Evolutionary conservation across 805 yeast species (phyloP), one percentile per base, ranked within the genome.

Genomic region (Henningerozyma blattae): DNA sequence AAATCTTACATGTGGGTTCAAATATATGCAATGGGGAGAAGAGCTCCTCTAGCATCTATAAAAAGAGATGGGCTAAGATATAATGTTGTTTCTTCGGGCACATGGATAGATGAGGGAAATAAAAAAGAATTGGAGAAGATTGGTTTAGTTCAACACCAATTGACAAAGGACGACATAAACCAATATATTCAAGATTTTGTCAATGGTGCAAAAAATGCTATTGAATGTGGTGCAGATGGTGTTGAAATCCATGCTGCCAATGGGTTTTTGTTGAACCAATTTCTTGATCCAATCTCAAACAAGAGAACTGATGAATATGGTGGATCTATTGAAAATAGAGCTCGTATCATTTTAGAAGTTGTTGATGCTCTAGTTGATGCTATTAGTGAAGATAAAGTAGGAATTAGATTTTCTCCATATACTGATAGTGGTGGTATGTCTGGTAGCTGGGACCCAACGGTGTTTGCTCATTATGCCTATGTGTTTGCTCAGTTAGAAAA

Each of bases 231-330:
- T 22, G 62, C 62, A 31, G 82, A 78, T 51, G 75, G 75, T 39
- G 68, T 78, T 19, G 82, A 79, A 52, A 55, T 78, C 32, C 85
- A 77, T 51, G 63, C 62, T 26, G 83, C 84, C 14, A 73, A 75
- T 50, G 84, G 85, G 7, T 77, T 50, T 78, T 34, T 79, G 38
- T 43, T 71, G 28, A 62, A 66, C 53, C 70, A 72, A 50, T 76
- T 79, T 43, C 46, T 75, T 44, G 68, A 71, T 29, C 59, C 63
- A 10, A 41, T 54, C n/a, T 55, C 63, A 30, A 65, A 65, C 47
- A 52, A 68, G 37, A 49, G 65, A 52, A 61, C 65, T 4, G 77
- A 71, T 46, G 59, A 66, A 42, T 71, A 70, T 41, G 77, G 76
- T 39, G 76, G 75, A 3, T 54, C 64, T 7, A 62, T 68, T 43